Conservation (phyloP, 345 rosid species). For the Eutrema heterophyllum region DNA sequence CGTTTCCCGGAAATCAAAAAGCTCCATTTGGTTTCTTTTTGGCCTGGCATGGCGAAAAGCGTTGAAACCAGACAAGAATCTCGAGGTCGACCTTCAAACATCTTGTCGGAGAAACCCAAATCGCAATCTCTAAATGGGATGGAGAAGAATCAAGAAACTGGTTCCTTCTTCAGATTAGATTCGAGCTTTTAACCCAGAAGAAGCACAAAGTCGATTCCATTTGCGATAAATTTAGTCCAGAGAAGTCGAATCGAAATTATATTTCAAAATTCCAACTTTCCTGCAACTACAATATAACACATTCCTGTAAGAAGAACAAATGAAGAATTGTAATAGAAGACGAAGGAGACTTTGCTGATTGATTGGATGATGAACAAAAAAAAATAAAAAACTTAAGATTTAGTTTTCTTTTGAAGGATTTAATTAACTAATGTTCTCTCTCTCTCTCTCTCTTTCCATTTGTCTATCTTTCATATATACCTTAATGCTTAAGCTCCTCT, state of each 20-base stretch:
- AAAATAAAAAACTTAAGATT: neutral
- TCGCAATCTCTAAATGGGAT: neutral
- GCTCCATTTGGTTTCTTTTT: constrained; percentile 26
- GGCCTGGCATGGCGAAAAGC: constrained; percentile 25
- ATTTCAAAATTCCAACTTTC: neutral
- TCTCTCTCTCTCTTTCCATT: constrained; percentile 7
- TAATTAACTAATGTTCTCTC: neutral
- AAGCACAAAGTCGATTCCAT: constrained; percentile 8
- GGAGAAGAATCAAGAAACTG: neutral
- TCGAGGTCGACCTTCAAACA: constrained; percentile 29
- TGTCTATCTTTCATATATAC: constrained; percentile 1
- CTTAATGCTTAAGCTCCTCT: constrained; percentile 15
- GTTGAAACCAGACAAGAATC: constrained; percentile 37
- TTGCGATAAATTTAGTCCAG: neutral
- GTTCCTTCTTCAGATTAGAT: constrained; percentile 15
- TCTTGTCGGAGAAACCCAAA: constrained; percentile 7
- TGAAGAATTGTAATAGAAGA: neutral
- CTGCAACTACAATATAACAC: constrained; percentile 2
- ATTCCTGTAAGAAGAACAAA: neutral
- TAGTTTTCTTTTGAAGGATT: neutral
- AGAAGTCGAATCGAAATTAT: neutral
- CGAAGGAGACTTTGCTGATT: neutral
- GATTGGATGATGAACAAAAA: constrained; percentile 4
- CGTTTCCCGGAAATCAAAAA: constrained; percentile 21
- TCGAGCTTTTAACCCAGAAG: neutral